Evolutionary conservation across 192 early-diverging fungal genomes (phyloP), one percentile per base, ranked within the genome.

Genomic region (Coemansia sp.): DNA sequence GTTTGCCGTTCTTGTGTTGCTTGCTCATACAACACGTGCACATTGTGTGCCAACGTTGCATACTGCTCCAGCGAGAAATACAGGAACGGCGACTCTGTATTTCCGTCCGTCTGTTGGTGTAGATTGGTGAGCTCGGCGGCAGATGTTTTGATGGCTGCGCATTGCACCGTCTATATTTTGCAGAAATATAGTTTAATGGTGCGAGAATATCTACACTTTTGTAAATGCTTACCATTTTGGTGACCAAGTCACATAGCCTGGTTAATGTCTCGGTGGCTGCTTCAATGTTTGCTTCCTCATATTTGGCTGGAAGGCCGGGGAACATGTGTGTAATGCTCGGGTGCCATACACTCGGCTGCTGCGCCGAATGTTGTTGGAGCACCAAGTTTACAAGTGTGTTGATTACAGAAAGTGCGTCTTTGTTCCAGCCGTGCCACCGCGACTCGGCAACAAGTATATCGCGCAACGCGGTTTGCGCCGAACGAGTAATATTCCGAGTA

Each of bases 321-420:
- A 78, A 78, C 52, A 72, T 59, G 10, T 19, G 51, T 8, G 56
- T 48, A 11, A 72, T 15, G 36, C 69, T 78, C 6, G 75, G 75
- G 55, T 78, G 75, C 75, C 75, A 78, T 42, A 69, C 69, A 3
- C 59, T 61, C 6, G 75, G 69, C 28, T 72, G 69, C 17, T 78
- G 75, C n/a, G 75, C 71, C 38, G 68, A 68, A 62, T 60, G 59
- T 26, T 67, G 65, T 46, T 78, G 75, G 22, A 78, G 58, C 42
- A 78, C 21, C 14, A 72, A 22, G 59, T 71, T 68, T 26, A 69
- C 62, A 6, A 78, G 52, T 4, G 42, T 42, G 28, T 78, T 68
- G n/a, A 56, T 63, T 5, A 65, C 50, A 1, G 56, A 42, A 15
- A 69, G 36, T 1, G 57, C 66, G 17, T 78, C 75, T 8, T 28